These are phyloP conservation scores for Forsythia suspensa DNA, from an alignment of 257 asterid genomes.

Conservation along the genomic window DNA sequence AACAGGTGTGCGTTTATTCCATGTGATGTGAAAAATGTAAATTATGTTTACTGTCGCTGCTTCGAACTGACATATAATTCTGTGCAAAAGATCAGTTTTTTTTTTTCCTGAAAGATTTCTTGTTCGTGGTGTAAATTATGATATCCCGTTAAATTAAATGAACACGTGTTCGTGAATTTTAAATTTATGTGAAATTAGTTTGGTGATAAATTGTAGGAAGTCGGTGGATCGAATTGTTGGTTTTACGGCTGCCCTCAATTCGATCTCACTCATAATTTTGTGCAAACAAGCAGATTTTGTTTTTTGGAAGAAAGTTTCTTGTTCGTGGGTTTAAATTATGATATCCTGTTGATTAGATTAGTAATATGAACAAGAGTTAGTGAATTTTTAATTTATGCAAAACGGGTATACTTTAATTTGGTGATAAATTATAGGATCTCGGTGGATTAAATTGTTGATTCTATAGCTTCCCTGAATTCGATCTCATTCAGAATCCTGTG, in stretches of 20 bases:
- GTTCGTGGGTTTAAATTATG: background rate
- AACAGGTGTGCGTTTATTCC: conserved; percentile 50
- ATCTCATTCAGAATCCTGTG: too few species aligned
- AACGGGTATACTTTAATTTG: background rate
- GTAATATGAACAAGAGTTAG: background rate
- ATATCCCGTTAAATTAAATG: background rate
- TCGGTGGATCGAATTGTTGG: background rate
- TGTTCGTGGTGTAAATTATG: background rate
- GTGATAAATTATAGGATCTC: background rate
- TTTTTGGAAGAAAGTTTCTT: background rate
- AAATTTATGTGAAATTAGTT: background rate
- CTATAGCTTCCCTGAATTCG: too few species aligned
- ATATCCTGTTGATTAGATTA: background rate
- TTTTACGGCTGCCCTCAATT: background rate
- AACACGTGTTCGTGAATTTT: background rate
- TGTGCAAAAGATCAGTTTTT: background rate
- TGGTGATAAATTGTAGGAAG: background rate
- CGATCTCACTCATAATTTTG: background rate
- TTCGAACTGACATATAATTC: background rate
- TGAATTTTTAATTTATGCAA: background rate
- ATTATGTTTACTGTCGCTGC: background rate
- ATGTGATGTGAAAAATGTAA: background rate
- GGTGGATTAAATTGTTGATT: background rate
- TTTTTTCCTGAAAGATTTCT: background rate
- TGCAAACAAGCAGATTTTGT: background rate